These are phyloP conservation scores for Vigna unguiculata DNA, from an alignment of 306 rosid genomes.

Conservation along the genomic window DNA sequence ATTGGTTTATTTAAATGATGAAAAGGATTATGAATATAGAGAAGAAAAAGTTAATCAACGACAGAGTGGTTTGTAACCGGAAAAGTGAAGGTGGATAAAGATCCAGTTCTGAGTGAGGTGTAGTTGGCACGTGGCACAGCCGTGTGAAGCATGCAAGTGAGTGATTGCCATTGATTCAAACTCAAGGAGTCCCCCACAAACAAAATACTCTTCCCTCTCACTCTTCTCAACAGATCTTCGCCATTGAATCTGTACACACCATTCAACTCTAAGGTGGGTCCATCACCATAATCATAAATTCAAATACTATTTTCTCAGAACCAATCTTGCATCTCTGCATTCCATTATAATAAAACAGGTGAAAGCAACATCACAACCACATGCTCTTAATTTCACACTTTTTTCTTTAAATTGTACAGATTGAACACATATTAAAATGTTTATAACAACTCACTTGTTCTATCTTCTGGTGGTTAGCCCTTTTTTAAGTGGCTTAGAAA, in stretches of 20 bases:
- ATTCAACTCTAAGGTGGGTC: conserved; percentile 24
- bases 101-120: conserved; percentile 37
- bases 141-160: conserved; percentile 62
- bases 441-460: no score
- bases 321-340: neutral
- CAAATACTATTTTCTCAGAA: neutral
- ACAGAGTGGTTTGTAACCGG: conserved; percentile 50
- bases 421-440: no score
- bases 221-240: conserved; percentile 54
- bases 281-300: neutral
- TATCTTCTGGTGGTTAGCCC: neutral
- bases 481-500: neutral
- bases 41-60: neutral
- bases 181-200: conserved; percentile 77
- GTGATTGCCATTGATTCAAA: conserved; percentile 78
- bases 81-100: conserved; percentile 55
- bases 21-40: neutral
- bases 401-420: no score
- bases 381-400: neutral
- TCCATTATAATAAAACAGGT: neutral
- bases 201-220: conserved; percentile 56
- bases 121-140: conserved; percentile 50
- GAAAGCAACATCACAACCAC: conserved; percentile 6
- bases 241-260: conserved; percentile 54
- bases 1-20: no score